phyloP scores from a whole-genome alignment of 352 stramenopile genomes.

The Porosira glacialis region DNA sequence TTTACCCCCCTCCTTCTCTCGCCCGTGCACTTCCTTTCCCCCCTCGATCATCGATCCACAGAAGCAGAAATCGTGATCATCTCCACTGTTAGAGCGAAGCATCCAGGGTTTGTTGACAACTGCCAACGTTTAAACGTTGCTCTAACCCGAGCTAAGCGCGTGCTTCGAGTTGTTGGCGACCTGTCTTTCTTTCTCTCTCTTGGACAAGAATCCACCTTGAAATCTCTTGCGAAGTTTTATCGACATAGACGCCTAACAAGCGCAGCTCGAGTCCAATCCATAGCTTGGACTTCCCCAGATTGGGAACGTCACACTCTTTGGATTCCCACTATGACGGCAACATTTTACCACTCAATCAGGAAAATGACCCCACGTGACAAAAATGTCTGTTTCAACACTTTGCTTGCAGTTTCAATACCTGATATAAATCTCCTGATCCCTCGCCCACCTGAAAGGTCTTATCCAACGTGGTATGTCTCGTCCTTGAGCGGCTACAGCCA shows the following conservation, averaged over 20 bases:
- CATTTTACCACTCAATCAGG: slow-evolving; percentile 32
- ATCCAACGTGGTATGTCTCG: slow-evolving; percentile 28
- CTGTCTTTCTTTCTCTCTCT: slow-evolving; percentile 19
- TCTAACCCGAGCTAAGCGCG: slow-evolving; percentile 30
- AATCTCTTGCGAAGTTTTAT: slow-evolving; percentile 27
- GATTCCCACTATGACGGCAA: slow-evolving; percentile 27
- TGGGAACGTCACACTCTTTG: slow-evolving; percentile 16
- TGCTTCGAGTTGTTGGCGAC: slow-evolving; percentile 35
- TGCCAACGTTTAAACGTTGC: slow-evolving; percentile 42
- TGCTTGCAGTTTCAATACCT: slow-evolving; percentile 27
- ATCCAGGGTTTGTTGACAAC: slow-evolving; percentile 31
- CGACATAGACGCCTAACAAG: slow-evolving; percentile 3
- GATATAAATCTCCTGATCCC: slow-evolving; percentile 15
- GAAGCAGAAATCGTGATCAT: slow-evolving; percentile 48
- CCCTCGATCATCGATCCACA: not conserved
- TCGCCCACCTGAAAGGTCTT: slow-evolving; percentile 14
- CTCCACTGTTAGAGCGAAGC: slow-evolving; percentile 27
- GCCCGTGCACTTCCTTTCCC: not conserved
- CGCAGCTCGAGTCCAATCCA: slow-evolving; percentile 9
- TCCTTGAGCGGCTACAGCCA: slow-evolving; percentile 19
- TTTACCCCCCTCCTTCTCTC: not conserved
- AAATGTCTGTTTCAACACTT: slow-evolving; percentile 37
- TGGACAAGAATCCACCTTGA: slow-evolving; percentile 15
- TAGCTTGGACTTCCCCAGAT: slow-evolving; percentile 32
- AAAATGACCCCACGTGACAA: slow-evolving; percentile 19